Base-by-base conservation (phyloP, 768 basidiomycete genomes). In the Baorangia bicolor region DNA sequence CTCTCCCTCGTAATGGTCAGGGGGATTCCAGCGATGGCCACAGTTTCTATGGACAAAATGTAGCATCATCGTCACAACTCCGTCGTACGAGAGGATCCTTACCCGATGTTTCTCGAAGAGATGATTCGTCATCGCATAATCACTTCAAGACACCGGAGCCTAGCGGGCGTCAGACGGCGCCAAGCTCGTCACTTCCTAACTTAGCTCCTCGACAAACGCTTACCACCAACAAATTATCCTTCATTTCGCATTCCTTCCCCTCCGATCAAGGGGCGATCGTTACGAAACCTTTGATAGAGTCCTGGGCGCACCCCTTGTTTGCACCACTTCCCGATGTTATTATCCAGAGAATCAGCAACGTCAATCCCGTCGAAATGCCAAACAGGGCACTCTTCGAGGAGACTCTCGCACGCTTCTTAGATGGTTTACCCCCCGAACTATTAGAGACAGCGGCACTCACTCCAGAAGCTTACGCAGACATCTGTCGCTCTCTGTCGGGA, bases 331-430 rank as follows among this genome's bases (percentile, higher is more conserved):
- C 86, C 4, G 75, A 81, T 45, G 66, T 72, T 58, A 75, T 90
- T 55, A 63, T 80, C 60, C 72, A 86, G 67, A 69, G 81, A 62
- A 77, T 94, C 63, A 70, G 69, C 45, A 74, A 73, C 25, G 74
- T 84, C 41, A 80, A 78, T 62, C 75, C 79, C 21, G 74, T 77
- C 38, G 85, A 87, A 62, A 83, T 88, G 79, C 87, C 87, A 5
- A 74, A 71, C 42, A 77, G 84, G 35, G 72, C 73, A 25, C 73
- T 73, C 18, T 88, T 83, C 56, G 81, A 87, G 40, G 78, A 77
- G 39, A 66, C 70, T 5, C 70, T 88, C 38, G 59, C 68, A 23
- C 67, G 72, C 9, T 86, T 88, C 67, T 61, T 84, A 40, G 70
- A 71, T 49, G 75, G 75, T 18, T 74, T 88, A 38, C 77, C 82